Conservation (phyloP, 1,139 yeast genomes). For the Taphrina communis region DNA sequence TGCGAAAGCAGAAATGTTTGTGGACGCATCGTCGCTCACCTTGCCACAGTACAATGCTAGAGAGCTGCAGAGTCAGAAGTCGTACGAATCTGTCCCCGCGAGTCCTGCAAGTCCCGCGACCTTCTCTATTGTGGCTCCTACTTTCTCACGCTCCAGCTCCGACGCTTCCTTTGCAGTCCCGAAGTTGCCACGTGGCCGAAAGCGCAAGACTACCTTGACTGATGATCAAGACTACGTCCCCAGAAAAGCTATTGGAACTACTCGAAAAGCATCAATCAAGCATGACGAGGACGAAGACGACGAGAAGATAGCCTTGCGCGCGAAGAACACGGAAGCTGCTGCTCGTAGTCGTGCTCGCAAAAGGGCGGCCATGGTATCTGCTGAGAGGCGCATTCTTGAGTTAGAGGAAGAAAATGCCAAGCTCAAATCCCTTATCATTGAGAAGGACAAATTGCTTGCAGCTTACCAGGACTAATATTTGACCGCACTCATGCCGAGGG, state of each 20-base stretch:
- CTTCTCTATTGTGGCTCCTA: neutral
- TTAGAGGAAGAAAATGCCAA: conserved; percentile 69
- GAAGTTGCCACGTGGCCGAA: conserved; percentile 17
- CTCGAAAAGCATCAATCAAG: neutral
- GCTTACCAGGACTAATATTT: neutral
- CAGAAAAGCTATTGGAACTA: neutral
- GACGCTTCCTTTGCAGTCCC: conserved; percentile 19
- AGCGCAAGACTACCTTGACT: conserved; percentile 9
- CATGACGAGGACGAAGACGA: conserved; percentile 54
- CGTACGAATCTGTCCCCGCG: neutral
- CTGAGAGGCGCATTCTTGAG: conserved; percentile 13
- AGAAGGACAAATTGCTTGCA: neutral
- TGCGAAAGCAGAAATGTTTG: conserved; percentile 2
- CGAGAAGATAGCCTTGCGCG: conserved; percentile 78
- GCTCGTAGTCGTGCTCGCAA: conserved; percentile 93
- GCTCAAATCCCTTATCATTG: neutral
- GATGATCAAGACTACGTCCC: conserved; percentile 2
- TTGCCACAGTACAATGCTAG: neutral
- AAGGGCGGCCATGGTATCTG: conserved; percentile 53
- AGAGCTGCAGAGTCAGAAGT: neutral
- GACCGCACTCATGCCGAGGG: neutral
- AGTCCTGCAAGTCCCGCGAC: neutral
- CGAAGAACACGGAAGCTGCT: conserved; percentile 96
- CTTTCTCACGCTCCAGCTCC: conserved; percentile 21
- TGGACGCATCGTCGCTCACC: conserved; percentile 14